Evolutionary conservation across 306 rosid species (phyloP), one percentile per base, ranked within the genome.

Genomic region (Casuarina equisetifolia): DNA sequence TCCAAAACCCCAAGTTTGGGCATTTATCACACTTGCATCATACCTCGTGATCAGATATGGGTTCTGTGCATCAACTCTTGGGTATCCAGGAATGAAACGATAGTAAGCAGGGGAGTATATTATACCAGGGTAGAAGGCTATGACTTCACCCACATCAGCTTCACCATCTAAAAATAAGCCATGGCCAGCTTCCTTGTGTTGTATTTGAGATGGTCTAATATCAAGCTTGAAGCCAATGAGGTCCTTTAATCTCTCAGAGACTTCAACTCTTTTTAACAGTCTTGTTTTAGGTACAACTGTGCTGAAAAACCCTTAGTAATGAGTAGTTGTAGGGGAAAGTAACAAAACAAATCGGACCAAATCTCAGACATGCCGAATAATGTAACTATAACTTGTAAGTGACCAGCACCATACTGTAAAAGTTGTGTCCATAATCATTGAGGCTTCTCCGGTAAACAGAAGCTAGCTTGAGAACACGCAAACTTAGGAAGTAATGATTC

Each of bases 71-170:
- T 85, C 89, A 38, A 91, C 96, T 81, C 82, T 91, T 2, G 97
- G 99, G 82, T 95, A 95, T 74, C 97, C 97, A 4, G 96, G 99
- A 85, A 92, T 91, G 74, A 88, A 90, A 9, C 90, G 96, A 84
- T 95, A 92, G 83, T 87, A 89, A 42, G 94, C 96, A 0, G 96
- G 99, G 72, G 88, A 87, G 78, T 92, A 95, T 78, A 91, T 80
- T 51, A 92, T 80, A 12, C 97, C 99, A 5, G 97, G 99, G 85
- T 95, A 95, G 59, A 92, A 80, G 51, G 96, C 97, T 75, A 95
- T 66, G 25, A 91, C 91, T n/a, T 93, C 38, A 63, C 97, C 97
- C 3, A 87, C 90, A 80, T 91, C 90, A 42, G 83, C 93, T 75
- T 84, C 86, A 45, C 97, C 99, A 74, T 91, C 86, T 75, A 95